Percentiles rank a stretch among this genome's conserved stretches.
phyloP scores from a whole-genome alignment of 2,329 filamentous ascomycete genomes.

The Harringtonia aguacate region DNA sequence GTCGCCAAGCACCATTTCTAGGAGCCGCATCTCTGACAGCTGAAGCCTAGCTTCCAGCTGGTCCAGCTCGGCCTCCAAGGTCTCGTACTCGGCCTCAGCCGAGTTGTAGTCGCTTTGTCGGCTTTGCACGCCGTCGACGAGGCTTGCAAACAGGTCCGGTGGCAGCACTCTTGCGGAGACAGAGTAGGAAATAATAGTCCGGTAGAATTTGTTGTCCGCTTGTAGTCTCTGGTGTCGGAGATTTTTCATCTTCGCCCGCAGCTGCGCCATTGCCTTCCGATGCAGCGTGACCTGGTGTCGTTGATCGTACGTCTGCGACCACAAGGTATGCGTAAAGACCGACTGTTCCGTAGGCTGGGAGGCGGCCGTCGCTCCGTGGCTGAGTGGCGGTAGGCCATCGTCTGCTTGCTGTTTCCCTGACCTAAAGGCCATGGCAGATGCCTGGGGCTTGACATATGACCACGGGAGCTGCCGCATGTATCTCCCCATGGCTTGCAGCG shows the following conservation, averaged over 20 bases:
- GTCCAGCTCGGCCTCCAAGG: conserved; percentile 18
- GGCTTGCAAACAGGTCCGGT: neutral
- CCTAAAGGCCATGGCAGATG: no score
- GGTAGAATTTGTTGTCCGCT: conserved; percentile 6
- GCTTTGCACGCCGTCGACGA: conserved; percentile 1
- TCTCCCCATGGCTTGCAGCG: no score
- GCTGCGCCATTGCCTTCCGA: conserved; percentile 1
- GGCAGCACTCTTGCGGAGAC: neutral
- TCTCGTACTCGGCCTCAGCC: conserved; percentile 22
- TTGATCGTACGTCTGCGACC: conserved; percentile 15
- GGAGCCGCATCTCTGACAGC: neutral
- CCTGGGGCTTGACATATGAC: no score
- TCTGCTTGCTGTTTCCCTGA: no score
- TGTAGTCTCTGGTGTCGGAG: conserved; percentile 2
- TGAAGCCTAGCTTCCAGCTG: neutral
- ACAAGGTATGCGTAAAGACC: no score
- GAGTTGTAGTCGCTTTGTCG: conserved; percentile 1
- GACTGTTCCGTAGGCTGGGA: no score
- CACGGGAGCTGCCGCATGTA: no score
- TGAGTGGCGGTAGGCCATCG: no score
- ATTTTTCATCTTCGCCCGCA: neutral
- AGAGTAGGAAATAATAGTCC: no score
- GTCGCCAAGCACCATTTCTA: neutral
- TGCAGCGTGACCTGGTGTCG: conserved; percentile 12
- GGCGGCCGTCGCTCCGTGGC: no score